phyloP scores from a whole-genome alignment of 306 rosid genomes.

The Castanea crenata region DNA sequence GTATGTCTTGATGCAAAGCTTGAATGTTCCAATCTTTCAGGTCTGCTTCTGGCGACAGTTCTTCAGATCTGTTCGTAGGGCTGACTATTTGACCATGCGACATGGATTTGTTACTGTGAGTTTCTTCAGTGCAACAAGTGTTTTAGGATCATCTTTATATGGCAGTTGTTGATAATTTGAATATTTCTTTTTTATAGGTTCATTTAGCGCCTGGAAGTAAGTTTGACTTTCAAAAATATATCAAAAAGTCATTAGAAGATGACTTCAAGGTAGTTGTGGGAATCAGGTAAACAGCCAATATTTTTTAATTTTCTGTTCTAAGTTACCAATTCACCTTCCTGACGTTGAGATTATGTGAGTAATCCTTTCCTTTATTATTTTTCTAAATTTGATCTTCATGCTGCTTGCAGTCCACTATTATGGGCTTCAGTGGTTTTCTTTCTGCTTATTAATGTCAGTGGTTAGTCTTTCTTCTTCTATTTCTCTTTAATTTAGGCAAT shows the following conservation, averaged over 20 bases:
- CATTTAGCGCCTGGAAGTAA: slow-evolving; percentile 96
- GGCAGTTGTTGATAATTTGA: background rate
- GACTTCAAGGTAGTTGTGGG: slow-evolving; percentile 98
- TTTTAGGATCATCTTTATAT: background rate
- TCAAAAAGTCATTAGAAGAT: slow-evolving; percentile 92
- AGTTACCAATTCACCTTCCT: background rate
- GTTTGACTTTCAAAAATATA: slow-evolving; percentile 91
- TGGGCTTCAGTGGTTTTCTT: slow-evolving; percentile 83
- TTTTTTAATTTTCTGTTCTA: background rate
- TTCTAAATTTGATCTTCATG: slow-evolving; percentile 16
- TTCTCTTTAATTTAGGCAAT: background rate
- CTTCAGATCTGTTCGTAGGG: slow-evolving; percentile 85
- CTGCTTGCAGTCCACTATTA: slow-evolving; percentile 74
- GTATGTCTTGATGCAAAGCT: background rate
- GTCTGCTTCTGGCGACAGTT: slow-evolving; percentile 82
- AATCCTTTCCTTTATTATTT: slow-evolving; percentile 3
- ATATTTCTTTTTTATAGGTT: slow-evolving; percentile 44
- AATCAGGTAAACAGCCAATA: slow-evolving; percentile 62
- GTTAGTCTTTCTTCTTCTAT: slow-evolving; percentile 43
- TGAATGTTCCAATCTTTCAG: slow-evolving; percentile 42
- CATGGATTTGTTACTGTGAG: slow-evolving; percentile 89
- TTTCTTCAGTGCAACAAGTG: slow-evolving; percentile 10
- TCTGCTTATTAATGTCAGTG: slow-evolving; percentile 83
- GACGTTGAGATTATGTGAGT: background rate
- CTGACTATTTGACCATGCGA: slow-evolving; percentile 89